Evolutionary conservation across 1,139 yeast species (phyloP).

Genomic region (Suhomyces guaymorum): DNA sequence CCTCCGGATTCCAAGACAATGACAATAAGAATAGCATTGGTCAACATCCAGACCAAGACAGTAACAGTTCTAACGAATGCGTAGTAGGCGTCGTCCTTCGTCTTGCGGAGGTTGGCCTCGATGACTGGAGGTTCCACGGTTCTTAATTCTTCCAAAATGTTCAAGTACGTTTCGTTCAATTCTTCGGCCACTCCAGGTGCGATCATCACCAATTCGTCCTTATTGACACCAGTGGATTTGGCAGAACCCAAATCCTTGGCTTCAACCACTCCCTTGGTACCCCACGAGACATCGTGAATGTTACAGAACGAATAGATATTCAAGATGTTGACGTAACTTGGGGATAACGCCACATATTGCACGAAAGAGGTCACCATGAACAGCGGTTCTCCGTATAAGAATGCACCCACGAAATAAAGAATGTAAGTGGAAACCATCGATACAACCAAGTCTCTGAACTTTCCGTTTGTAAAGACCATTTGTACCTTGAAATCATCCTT

Average conservation of each 20-base stretch:
- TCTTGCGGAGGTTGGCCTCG: conserved; percentile 24
- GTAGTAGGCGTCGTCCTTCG: conserved; percentile 43
- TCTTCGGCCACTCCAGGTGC: conserved; percentile 66
- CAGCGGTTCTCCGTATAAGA: conserved; percentile 74
- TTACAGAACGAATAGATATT: conserved; percentile 85
- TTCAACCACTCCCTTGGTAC: conserved; percentile 71
- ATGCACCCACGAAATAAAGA: conserved; percentile 74
- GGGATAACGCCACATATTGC: conserved; percentile 71
- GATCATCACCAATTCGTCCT: conserved; percentile 68
- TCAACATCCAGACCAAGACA: conserved; percentile 48
- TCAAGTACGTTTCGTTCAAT: conserved; percentile 59
- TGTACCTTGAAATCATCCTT: conserved; percentile 45
- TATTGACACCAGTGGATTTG: conserved; percentile 47
- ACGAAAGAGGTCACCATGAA: conserved; percentile 73
- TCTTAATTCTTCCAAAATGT: conserved; percentile 50
- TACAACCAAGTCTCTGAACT: conserved; percentile 83
- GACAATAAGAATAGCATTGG: conserved; percentile 45
- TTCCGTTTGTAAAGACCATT: conserved; percentile 58
- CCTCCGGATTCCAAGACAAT: conserved; percentile 48
- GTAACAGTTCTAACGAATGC: conserved; percentile 49
- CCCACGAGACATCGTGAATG: conserved; percentile 87
- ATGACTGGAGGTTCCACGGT: conserved; percentile 27
- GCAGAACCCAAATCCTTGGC: conserved; percentile 74
- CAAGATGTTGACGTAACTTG: conserved; percentile 74
- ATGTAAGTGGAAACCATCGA: conserved; percentile 84